Evolutionary conservation across 345 rosid species (phyloP).

Genomic region (rapeseed (Brassica napus)): Da-Ae NC_063452.1:10852001-10852500

Average conservation of each 20-base stretch:
- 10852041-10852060: constrained; percentile 16
- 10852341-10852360: neutral
- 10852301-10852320: neutral
- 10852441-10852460: neutral
- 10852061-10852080: neutral
- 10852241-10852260: constrained; percentile 1
- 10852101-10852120: neutral
- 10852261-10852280: neutral
- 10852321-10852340: neutral
- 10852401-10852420: neutral
- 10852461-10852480: neutral
- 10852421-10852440: neutral
- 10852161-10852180: neutral
- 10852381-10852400: neutral
- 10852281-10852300: neutral
- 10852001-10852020: neutral
- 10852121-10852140: neutral
- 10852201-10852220: neutral
- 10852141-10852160: neutral
- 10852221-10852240: constrained; percentile 10
- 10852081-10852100: neutral
- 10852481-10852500: neutral
- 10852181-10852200: neutral
- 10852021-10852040: constrained; percentile 9
- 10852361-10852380: neutral